Conservation (phyloP, 1,139 yeast genomes). For the Kodamaea arcana region DNA sequence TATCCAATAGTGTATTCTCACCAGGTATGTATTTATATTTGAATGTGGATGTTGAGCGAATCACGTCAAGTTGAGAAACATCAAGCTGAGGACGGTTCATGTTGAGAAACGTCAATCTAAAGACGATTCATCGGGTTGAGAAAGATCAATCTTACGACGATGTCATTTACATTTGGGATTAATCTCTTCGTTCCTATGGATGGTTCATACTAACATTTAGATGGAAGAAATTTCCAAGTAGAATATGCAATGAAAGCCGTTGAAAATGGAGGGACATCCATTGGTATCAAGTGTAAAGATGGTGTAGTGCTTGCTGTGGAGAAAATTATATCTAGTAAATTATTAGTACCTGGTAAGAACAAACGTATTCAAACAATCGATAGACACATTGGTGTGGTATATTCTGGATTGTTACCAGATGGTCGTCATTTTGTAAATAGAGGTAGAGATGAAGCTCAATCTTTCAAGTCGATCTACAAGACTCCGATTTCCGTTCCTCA, state of each 20-base stretch:
- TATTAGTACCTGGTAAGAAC: constrained; percentile 86
- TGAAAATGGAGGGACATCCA: constrained; percentile 92
- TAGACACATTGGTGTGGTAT: constrained; percentile 88
- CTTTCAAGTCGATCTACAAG: constrained; percentile 75
- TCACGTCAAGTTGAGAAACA: no score
- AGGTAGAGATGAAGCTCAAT: constrained; percentile 87
- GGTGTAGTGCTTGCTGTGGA: constrained; percentile 97
- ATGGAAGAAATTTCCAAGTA: constrained; percentile 97
- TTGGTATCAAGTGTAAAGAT: constrained; percentile 88
- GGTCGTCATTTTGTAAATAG: constrained; percentile 91
- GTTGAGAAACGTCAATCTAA: no score
- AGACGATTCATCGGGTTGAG: no score
- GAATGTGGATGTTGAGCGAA: no score
- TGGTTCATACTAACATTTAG: constrained; percentile 49
- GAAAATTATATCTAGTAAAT: constrained; percentile 79
- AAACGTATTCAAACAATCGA: constrained; percentile 89
- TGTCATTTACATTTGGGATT: no score
- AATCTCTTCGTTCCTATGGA: no score
- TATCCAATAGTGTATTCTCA: constrained; percentile 83
- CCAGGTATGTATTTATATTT: constrained; percentile 29
- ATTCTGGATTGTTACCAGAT: constrained; percentile 93
- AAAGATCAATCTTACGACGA: no score
- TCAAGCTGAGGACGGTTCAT: no score
- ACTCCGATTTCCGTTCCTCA: constrained; percentile 76
- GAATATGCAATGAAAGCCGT: constrained; percentile 98